Conservation (phyloP, 2,329 filamentous ascomycete genomes). For the Alternaria solani region DNA sequence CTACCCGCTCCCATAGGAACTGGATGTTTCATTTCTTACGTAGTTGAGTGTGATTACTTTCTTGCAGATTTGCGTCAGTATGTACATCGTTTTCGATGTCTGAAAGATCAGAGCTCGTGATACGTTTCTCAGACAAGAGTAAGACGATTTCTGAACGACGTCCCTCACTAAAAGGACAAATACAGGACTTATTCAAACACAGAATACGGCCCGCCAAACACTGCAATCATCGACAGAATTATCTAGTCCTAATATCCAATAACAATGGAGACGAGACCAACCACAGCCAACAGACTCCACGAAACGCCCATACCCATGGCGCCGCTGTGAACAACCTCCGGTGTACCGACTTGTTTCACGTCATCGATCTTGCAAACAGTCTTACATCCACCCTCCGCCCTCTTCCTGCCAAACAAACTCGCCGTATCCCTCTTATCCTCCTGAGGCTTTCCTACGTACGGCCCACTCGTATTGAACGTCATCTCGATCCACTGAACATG, state of each 20-base stretch:
- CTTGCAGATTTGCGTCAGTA: too few relatives aligned
- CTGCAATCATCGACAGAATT: neutral
- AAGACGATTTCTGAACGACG: neutral
- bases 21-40: too few relatives aligned
- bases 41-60: too few relatives aligned
- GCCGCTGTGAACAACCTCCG: slow-evolving; percentile 43
- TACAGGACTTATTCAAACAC: neutral
- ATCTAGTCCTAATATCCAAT: slow-evolving; percentile 22
- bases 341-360: slow-evolving; percentile 43
- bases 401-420: slow-evolving; percentile 27
- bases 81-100: too few relatives aligned
- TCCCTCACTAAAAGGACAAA: accelerated
- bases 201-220: too few relatives aligned
- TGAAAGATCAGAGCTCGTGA: too few relatives aligned
- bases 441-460: slow-evolving; percentile 33
- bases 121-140: too few relatives aligned
- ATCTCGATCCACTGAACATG: slow-evolving; percentile 71
- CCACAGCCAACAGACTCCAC: slow-evolving; percentile 35
- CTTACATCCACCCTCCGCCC: slow-evolving; percentile 41
- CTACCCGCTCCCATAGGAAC: too few relatives aligned
- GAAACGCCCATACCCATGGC: slow-evolving; percentile 33
- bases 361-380: slow-evolving; percentile 51
- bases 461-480: slow-evolving; percentile 58
- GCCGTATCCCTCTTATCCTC: slow-evolving; percentile 27
- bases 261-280: slow-evolving; percentile 31